Conservation (phyloP, 208 protist species). For the Crithidia fasciculata region DNA sequence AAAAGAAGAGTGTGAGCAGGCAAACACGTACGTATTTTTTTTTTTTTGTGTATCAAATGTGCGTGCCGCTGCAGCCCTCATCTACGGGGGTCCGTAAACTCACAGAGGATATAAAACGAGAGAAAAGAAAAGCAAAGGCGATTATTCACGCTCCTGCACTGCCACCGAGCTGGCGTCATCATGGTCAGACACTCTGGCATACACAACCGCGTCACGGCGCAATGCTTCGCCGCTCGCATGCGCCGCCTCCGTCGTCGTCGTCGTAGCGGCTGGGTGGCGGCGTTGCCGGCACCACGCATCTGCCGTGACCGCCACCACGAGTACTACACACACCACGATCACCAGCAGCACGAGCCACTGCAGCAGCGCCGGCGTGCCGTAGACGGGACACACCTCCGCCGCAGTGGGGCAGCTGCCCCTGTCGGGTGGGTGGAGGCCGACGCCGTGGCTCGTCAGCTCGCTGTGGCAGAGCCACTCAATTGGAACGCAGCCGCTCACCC, state of each 20-base stretch:
- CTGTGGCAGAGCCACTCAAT: not conserved
- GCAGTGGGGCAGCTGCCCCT: not conserved
- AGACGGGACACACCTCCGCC: not conserved
- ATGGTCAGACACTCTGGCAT: no score
- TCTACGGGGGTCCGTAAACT: no score
- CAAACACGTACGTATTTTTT: no score
- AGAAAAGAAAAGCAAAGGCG: no score
- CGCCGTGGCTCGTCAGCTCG: not conserved
- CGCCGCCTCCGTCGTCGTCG: not conserved
- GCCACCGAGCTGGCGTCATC: no score
- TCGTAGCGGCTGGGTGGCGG: not conserved
- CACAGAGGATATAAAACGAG: no score
- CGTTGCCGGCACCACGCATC: not conserved
- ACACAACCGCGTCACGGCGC: no score
- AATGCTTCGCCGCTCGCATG: no score
- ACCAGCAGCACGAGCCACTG: not conserved
- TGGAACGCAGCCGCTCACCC: constrained; percentile 8
- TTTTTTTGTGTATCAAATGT: no score
- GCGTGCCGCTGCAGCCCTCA: no score
- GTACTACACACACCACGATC: not conserved
- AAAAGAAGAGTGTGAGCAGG: no score
- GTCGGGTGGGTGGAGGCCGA: not conserved
- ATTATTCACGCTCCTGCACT: no score
- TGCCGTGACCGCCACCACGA: not conserved
- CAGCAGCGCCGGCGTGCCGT: not conserved